Percentiles rank a stretch among this genome's conserved stretches.
These are phyloP conservation scores for Angomonas ambiguus DNA, from an alignment of 208 protist genomes.

Conservation along the genomic window DNA sequence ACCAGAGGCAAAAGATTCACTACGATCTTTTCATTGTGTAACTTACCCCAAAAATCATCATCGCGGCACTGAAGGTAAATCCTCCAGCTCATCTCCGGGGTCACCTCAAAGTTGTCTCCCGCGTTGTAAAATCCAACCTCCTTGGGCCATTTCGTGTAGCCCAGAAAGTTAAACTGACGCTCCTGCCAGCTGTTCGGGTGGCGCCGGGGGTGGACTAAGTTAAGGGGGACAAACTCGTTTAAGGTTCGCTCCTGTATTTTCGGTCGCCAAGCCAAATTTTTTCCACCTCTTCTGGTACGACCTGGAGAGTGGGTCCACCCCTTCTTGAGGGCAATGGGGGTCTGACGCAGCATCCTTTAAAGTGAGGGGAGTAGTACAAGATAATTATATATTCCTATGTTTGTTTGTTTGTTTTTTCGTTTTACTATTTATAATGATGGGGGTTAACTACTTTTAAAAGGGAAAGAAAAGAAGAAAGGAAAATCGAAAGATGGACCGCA, in stretches of 20 bases:
- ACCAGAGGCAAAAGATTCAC: slow-evolving; percentile 76
- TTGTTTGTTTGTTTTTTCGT: background rate
- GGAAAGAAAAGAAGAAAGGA: slow-evolving; percentile 9
- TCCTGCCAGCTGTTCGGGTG: slow-evolving; percentile 86
- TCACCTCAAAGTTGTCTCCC: slow-evolving; percentile 89
- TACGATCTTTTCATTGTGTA: slow-evolving; percentile 83
- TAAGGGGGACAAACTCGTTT: slow-evolving; percentile 77
- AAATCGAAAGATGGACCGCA: background rate
- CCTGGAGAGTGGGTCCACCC: slow-evolving; percentile 87
- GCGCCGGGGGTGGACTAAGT: slow-evolving; percentile 72
- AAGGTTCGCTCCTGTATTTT: slow-evolving; percentile 69
- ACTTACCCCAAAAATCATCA: slow-evolving; percentile 66
- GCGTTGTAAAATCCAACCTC: slow-evolving; percentile 89
- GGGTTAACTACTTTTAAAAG: too few species aligned
- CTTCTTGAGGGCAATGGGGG: slow-evolving; percentile 66
- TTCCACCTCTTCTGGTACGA: slow-evolving; percentile 71
- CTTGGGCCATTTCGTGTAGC: slow-evolving; percentile 90
- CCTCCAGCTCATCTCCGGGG: slow-evolving; percentile 72
- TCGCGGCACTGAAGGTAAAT: slow-evolving; percentile 62
- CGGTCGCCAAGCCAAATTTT: slow-evolving; percentile 86
- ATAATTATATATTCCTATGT: background rate
- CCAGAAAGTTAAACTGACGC: slow-evolving; percentile 73
- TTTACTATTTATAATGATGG: too few species aligned
- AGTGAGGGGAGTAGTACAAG: background rate
- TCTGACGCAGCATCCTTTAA: slow-evolving; percentile 59